Evolutionary conservation across 148 eudicot genomes (phyloP), one percentile per base, ranked within the genome.

Genomic region (Camellia japonica): DNA sequence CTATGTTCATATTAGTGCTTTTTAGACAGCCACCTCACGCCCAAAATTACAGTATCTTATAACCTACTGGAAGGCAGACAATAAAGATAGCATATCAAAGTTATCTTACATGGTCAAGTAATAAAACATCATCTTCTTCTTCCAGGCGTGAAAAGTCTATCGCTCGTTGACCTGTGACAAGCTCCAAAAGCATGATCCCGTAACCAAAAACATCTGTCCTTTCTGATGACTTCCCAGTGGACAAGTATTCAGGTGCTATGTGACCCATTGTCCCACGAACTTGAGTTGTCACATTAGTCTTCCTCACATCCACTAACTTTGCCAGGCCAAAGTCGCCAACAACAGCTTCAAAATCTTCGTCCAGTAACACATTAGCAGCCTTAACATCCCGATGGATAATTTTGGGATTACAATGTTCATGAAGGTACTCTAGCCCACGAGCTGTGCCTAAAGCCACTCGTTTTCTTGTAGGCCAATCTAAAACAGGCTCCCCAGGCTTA

Each of bases 191-290:
- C 89, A 86, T 86, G 60, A 89, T 86, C 66, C 91, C 91, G 79
- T 86, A 89, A 16, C 91, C 91, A 83, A 88, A 88, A 66, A 88
- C 87, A 64, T 88, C 91, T 7, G 91, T 88, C 73, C 82, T 85
- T 79, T 83, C 89, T 8, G 91, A 88, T 56, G 91, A 88, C 78
- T 86, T 88, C 44, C 91, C 91, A 18, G 91, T 88, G 20, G 91
- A 88, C 83, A 88, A 76, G 78, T 88, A 88, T 81, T 88, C 91
- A 38, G 91, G 91, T 52, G 91, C 89, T 78, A 88, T 88, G 80
- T 88, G 91, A 78, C 91, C 91, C 91, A 88, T 88, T n/a, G 91
- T 89, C 54, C 91, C 91, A 52, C 91, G 91, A 83, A 89, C 91
- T 80, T 89, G 89, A 56, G 91, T 89, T 16, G 91, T 89, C 52